phyloP scores from a whole-genome alignment of 2,329 filamentous ascomycete genomes.

The Fusarium sp. region DNA sequence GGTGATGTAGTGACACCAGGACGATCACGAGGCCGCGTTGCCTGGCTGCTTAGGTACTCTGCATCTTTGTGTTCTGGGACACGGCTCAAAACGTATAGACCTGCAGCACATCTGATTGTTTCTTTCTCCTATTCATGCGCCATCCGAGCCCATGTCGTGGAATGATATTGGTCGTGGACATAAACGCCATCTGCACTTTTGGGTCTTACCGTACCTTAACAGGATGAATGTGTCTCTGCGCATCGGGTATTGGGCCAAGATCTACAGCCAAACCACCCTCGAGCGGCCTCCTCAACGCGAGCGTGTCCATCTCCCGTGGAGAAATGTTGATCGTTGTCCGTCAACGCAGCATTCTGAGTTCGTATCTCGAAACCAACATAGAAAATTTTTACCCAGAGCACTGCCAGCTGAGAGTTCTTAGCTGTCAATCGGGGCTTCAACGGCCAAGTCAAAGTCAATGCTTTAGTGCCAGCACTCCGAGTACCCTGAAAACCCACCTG shows the following conservation, averaged over 20 bases:
- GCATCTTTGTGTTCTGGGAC: background rate
- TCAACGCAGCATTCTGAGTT: background rate
- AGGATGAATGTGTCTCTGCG: slow-evolving; percentile 15
- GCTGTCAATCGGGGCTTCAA: slow-evolving; percentile 9
- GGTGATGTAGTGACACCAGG: background rate
- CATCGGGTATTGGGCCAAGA: slow-evolving; percentile 22
- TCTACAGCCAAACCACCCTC: slow-evolving; percentile 28
- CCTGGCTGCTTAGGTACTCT: background rate
- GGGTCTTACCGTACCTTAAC: slow-evolving; percentile 30
- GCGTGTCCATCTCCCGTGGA: slow-evolving; percentile 30
- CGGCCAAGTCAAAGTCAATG: slow-evolving; percentile 25
- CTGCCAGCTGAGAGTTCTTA: slow-evolving; percentile 9
- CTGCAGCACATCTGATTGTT: slow-evolving; percentile 6
- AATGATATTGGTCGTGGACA: slow-evolving; percentile 25
- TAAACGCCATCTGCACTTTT: slow-evolving; percentile 35
- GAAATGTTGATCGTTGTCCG: slow-evolving; percentile 7
- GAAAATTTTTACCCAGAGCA: slow-evolving; percentile 11
- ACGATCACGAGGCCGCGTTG: background rate
- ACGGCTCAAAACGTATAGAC: slow-evolving; percentile 4
- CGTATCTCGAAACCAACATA: background rate
- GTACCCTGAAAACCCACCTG: slow-evolving; percentile 30
- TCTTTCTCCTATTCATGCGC: slow-evolving; percentile 10
- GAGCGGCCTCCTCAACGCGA: slow-evolving; percentile 24
- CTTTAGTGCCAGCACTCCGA: slow-evolving; percentile 11
- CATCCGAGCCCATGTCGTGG: slow-evolving; percentile 21